Base-by-base conservation (phyloP, 495 filamentous ascomycete species). In the Bacidia rubella region DNA sequence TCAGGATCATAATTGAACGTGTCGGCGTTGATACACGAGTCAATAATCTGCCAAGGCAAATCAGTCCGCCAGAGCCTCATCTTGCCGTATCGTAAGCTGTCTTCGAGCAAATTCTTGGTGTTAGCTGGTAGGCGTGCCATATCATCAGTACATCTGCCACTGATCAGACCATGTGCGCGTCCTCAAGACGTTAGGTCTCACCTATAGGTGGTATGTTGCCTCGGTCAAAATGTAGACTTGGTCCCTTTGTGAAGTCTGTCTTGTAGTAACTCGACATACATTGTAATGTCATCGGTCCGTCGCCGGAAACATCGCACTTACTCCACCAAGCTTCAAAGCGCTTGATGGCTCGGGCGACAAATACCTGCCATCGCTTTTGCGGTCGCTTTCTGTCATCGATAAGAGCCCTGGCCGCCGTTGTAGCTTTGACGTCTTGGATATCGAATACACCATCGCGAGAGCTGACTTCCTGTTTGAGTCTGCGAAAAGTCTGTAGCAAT, bases 101-200 rank as follows among this genome's bases (percentile, higher is more conserved):
- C 88, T 57, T 94, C 87, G 2, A 87, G 74, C 61, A 82, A 94
- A 40, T 70, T 68, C 24, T 83, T 70, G 1, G 88, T 89, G 56
- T 90, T 93, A 95, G 75, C 80, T 90, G 81, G 57, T 87, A 85
- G 1, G 84, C 70, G 65, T 95, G 88, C 86, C 85, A 92, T 0
- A 93, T 85, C 86, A 95, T 87, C 38, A 95, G 65, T 2, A 95
- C 79, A 62, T 95, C 87, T 81, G 59, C 1, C 29, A 46, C 27
- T 39, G 2, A 11, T 41, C 15, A 26, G 46, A n/a, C 29, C 17
- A 52, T 44, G 47, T 29, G 22, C 19, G 32, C 3, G 27, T 19
- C 2, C 22, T 29, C 4, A 11, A 41, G 53, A 17, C 24, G 15
- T 40, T 15, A 32, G 20, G 25, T 47, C 22, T 53, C 32, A 60